Evolutionary conservation across 768 basidiomycete species (phyloP).

Genomic region (Neoboletus brunneissimus): DNA sequence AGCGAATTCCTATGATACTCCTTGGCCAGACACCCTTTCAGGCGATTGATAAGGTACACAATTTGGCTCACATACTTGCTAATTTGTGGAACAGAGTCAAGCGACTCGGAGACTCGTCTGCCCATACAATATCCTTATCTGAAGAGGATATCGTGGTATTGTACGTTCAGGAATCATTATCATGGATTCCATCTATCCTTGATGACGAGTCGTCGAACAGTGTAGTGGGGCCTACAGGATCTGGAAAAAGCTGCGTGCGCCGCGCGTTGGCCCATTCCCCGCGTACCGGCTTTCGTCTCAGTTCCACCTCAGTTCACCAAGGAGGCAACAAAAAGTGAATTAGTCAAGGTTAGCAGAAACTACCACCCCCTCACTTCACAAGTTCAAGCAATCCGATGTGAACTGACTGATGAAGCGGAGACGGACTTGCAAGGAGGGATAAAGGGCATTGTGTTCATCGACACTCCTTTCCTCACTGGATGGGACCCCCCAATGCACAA

Average conservation of each 20-base stretch:
- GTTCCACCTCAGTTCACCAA: slow-evolving; percentile 9
- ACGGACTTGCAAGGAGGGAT: background rate
- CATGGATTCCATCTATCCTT: background rate
- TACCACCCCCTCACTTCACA: slow-evolving; percentile 5
- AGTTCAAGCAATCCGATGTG: slow-evolving; percentile 14
- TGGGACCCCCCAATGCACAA: slow-evolving; percentile 1
- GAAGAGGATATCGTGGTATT: slow-evolving; percentile 20
- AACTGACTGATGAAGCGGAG: slow-evolving; percentile 10
- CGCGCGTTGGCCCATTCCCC: background rate
- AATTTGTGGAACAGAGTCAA: slow-evolving; percentile 15
- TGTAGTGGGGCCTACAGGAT: slow-evolving; percentile 18
- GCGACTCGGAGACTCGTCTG: slow-evolving; percentile 6
- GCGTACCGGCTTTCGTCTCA: background rate
- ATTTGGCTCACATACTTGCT: background rate
- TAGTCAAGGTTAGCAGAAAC: background rate
- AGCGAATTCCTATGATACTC: background rate
- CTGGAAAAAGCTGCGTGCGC: slow-evolving; percentile 23
- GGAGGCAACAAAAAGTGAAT: slow-evolving; percentile 3
- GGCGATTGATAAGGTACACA: background rate
- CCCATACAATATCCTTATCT: slow-evolving; percentile 4
- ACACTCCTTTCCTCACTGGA: slow-evolving; percentile 20
- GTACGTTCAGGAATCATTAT: slow-evolving; percentile 7
- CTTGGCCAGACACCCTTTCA: background rate
- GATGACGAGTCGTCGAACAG: background rate
- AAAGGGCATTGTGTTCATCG: slow-evolving; percentile 17